Conservation (phyloP, 164 flowering plant genomes). For the Saururus chinensis region DNA sequence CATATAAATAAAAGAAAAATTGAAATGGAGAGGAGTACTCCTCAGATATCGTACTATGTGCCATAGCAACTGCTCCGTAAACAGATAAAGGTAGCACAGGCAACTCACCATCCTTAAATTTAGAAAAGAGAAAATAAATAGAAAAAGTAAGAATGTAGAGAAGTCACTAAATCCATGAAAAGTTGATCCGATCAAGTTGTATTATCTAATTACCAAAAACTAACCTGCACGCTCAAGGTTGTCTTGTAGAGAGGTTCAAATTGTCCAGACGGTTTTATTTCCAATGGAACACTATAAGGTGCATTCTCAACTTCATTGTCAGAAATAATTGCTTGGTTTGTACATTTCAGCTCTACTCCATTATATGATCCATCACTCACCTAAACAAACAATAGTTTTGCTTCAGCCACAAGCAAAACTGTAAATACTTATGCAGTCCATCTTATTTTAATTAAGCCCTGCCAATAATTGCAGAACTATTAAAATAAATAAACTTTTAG, state of each 20-base stretch:
- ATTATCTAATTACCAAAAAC: not conserved
- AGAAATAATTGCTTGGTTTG: conserved; percentile 68
- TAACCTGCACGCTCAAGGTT: conserved; percentile 66
- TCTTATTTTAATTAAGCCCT: too few species aligned
- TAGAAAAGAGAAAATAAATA: conserved; percentile 3
- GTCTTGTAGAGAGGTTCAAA: conserved; percentile 92
- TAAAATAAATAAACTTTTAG: too few species aligned
- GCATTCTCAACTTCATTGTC: conserved; percentile 35
- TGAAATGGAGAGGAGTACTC: conserved; percentile 85
- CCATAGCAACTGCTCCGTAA: conserved; percentile 95
- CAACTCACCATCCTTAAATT: conserved; percentile 78
- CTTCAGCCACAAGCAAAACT: not conserved
- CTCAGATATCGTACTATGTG: conserved; percentile 72
- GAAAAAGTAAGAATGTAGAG: not conserved
- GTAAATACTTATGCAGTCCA: not conserved
- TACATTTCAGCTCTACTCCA: conserved; percentile 57
- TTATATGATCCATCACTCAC: conserved; percentile 76
- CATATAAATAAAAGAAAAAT: conserved; percentile 89
- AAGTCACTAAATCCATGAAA: not conserved
- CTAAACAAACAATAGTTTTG: conserved; percentile 24
- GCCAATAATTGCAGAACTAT: too few species aligned
- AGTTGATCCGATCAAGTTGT: not conserved
- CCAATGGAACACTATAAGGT: conserved; percentile 62
- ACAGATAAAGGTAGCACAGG: conserved; percentile 95
- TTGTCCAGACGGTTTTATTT: conserved; percentile 94